Evolutionary conservation across 1,284 basidiomycete genomes (phyloP), one percentile per base, ranked within the genome.

Genomic region (Bondarzewia mesenterica): DNA sequence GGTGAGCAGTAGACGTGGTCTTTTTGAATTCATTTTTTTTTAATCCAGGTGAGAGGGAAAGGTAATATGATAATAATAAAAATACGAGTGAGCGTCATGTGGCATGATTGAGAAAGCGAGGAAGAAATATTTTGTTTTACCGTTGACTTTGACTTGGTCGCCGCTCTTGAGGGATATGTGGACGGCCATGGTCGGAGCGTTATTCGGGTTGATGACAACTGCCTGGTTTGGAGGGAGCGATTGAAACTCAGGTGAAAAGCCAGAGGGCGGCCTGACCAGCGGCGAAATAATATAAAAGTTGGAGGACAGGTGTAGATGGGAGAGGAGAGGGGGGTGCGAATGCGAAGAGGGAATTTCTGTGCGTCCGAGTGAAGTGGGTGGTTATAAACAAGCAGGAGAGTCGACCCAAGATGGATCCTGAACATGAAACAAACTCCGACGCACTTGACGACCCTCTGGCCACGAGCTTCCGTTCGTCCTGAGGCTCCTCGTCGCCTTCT

Each of bases 1-100:
- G 89, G 86, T 26, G 92, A 92, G 66, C 92, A 89, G 66, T 97
- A 97, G 61, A 96, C 93, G 71, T 96, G 91, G 68, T 97, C 93
- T 93, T 25, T 37, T 44, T n/a, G n/a, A n/a, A n/a, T n/a, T n/a
- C n/a, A n/a, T n/a, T n/a, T n/a, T n/a, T n/a, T n/a, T n/a, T n/a
- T n/a, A n/a, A n/a, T 16, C 38, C 44, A 46, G 44, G 42, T 22
- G 32, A 7, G 25, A 53, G 26, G 14, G 5, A 26, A 8, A 14
- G n/a, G 16, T 43, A 16, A 53, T 8, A 32, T n/a, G n/a, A 32
- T 32, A 32, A 32, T 6, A 7, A 7, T 32, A 36, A 46, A 50
- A 47, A 50, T 41, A 42, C 4, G 16, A 39, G 42, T 5, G n/a
- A 40, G 43, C 15, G 20, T 12, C 12, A 38, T 16, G 38, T 36